A percentile compares a stretch with the other conserved stretches of the same genome.
These are phyloP conservation scores for Russula ochroleuca DNA, from an alignment of 768 basidiomycete genomes.

Conservation along the genomic window DNA sequence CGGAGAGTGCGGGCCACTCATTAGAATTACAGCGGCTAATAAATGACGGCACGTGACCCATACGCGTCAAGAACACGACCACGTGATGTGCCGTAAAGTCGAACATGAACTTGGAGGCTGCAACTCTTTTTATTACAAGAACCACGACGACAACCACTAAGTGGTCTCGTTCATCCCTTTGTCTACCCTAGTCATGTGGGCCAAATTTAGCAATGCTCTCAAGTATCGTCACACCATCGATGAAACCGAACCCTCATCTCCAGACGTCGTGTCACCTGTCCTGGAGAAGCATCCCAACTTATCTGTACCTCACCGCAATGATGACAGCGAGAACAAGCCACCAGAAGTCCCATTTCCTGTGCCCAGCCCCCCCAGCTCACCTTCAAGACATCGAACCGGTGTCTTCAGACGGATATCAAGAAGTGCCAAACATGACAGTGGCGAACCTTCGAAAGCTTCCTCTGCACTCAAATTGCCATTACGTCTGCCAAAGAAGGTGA, in stretches of 20 bases:
- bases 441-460: slow-evolving; percentile 21
- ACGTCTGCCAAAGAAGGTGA: slow-evolving; percentile 27
- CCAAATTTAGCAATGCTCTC: slow-evolving; percentile 23
- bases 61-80: slow-evolving; percentile 17
- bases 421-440: slow-evolving; percentile 20
- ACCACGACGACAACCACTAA: slow-evolving; percentile 15
- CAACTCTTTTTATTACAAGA: slow-evolving; percentile 1
- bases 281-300: slow-evolving; percentile 23
- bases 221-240: slow-evolving; percentile 20
- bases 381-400: slow-evolving; percentile 24
- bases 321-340: slow-evolving; percentile 14
- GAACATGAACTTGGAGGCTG: slow-evolving; percentile 15
- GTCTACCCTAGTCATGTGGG: slow-evolving; percentile 23
- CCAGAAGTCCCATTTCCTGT: slow-evolving; percentile 23
- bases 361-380: slow-evolving; percentile 26
- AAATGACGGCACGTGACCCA: neutral
- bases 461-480: slow-evolving; percentile 23
- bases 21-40: neutral
- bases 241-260: slow-evolving; percentile 11
- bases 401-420: slow-evolving; percentile 27
- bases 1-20: too few relatives aligned
- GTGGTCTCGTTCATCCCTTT: slow-evolving; percentile 6
- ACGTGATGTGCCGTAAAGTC: slow-evolving; percentile 23
- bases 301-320: slow-evolving; percentile 12
- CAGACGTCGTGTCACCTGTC: slow-evolving; percentile 18